These are phyloP conservation scores for Choanephora cucurbitarum DNA, from an alignment of 371 early-diverging fungal species.

Conservation along the genomic window DNA sequence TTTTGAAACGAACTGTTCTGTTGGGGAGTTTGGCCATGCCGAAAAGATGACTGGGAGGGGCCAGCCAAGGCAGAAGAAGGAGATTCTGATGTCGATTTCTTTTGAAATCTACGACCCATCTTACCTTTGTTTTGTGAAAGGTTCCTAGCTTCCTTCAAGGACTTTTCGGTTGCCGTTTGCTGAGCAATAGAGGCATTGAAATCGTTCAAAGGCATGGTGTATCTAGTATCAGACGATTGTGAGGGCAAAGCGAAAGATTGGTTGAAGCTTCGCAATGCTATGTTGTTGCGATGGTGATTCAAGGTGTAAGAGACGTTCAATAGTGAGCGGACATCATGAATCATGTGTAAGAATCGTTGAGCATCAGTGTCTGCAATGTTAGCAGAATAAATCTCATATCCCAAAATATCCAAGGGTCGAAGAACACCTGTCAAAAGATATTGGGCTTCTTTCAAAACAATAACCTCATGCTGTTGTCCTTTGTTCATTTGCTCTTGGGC, in stretches of 20 bases:
- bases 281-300: constrained; percentile 13
- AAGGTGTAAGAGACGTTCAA: constrained; percentile 8
- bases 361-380: not conserved
- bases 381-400: constrained; percentile 5
- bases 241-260: constrained; percentile 3
- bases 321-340: too few species aligned
- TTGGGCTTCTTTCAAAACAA: constrained; percentile 11
- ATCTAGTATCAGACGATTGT: not conserved
- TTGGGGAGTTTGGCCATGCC: too few species aligned
- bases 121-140: too few species aligned
- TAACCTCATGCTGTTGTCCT: constrained; percentile 19
- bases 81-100: too few species aligned
- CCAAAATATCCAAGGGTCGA: constrained; percentile 12
- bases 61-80: too few species aligned
- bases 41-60: too few species aligned
- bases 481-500: constrained; percentile 14
- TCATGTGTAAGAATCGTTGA: constrained; percentile 2
- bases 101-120: too few species aligned
- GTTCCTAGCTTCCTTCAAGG: not conserved
- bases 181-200: not conserved
- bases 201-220: constrained; percentile 2
- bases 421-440: constrained; percentile 12
- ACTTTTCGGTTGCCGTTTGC: constrained; percentile 4
- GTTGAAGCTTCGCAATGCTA: constrained; percentile 14
- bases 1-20: too few species aligned